Conservation (phyloP, 2,329 filamentous ascomycete species). For the Neobulgaria alba region DNA sequence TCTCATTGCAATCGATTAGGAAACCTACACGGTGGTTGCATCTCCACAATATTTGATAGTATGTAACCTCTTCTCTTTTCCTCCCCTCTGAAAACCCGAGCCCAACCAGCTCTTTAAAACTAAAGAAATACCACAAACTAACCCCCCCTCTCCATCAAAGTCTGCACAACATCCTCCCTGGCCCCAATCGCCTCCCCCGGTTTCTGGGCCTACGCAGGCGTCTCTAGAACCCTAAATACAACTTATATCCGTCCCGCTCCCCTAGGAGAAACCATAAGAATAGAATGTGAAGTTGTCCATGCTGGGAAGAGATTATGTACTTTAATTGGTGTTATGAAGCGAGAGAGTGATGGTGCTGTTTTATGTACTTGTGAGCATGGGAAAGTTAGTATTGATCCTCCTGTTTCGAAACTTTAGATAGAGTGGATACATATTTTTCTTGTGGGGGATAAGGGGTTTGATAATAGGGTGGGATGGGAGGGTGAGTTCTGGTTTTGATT, state of each 20-base stretch:
- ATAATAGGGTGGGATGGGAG: no score
- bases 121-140: no score
- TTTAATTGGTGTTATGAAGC: conserved; percentile 45
- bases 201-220: conserved; percentile 53
- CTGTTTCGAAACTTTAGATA: no score
- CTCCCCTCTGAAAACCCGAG: neutral
- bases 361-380: conserved; percentile 54
- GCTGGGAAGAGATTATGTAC: conserved; percentile 46
- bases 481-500: no score
- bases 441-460: no score
- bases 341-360: conserved; percentile 42
- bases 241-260: conserved; percentile 60
- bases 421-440: no score
- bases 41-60: conserved; percentile 57
- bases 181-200: conserved; percentile 47
- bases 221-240: conserved; percentile 56
- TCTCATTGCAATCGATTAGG: conserved; percentile 44
- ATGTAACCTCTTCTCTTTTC: neutral
- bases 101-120: no score
- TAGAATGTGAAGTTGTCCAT: conserved; percentile 51
- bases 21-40: conserved; percentile 55
- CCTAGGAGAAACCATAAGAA: conserved; percentile 43
- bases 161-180: conserved; percentile 52
- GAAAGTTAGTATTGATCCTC: conserved; percentile 52
- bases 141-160: conserved; percentile 9